Conservation (phyloP, 208 protist genomes). For the Trypanosoma mega region DNA sequence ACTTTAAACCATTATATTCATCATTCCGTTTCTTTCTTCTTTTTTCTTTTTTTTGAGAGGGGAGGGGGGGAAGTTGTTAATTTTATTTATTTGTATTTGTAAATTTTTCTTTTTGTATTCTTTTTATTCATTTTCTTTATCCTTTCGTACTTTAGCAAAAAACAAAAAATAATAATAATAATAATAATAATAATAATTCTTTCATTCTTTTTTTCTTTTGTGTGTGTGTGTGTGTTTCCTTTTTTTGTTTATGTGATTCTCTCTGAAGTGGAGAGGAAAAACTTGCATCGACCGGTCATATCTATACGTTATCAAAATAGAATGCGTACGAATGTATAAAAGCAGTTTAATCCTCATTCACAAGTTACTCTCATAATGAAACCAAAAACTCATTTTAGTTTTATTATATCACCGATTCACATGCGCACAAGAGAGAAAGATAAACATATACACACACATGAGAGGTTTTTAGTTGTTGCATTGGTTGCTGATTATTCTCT, state of each 20-base stretch:
- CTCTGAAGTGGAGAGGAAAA: background rate
- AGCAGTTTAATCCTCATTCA: no score
- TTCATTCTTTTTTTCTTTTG: background rate
- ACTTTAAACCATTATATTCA: background rate
- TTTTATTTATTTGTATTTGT: slow-evolving; percentile 10
- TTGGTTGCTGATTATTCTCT: no score
- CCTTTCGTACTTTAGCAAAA: slow-evolving; percentile 3
- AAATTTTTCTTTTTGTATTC: background rate
- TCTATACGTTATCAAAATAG: no score
- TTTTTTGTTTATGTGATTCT: slow-evolving; percentile 5
- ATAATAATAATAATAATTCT: slow-evolving; percentile 7
- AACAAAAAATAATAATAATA: slow-evolving; percentile 11
- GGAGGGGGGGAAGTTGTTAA: background rate
- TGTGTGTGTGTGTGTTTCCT: background rate
- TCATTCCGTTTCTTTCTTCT: background rate
- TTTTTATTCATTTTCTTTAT: slow-evolving; percentile 10
- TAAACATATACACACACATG: no score
- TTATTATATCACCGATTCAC: no score
- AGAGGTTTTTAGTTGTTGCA: no score
- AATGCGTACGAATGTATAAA: no score
- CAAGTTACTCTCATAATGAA: no score
- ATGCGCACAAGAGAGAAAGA: no score
- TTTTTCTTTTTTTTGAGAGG: background rate
- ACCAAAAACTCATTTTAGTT: no score
- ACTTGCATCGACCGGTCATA: no score